Evolutionary conservation across 2,329 filamentous ascomycete genomes (phyloP), one percentile per base, ranked within the genome.

Genomic region (Cercospora nicotianae): DNA sequence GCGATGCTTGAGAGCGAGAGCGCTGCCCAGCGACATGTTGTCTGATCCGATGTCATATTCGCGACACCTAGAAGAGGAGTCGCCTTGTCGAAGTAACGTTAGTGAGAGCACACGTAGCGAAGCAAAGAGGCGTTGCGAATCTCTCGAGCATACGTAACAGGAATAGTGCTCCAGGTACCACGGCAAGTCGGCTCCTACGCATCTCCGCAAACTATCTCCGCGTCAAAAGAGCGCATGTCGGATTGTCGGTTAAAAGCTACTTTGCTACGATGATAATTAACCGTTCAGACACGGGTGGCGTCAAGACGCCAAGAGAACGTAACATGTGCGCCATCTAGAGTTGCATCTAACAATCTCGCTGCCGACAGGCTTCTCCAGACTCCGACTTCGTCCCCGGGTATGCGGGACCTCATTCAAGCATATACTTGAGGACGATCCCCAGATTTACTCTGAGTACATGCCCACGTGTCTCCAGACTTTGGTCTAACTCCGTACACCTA

Each of bases 1-100:
- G 63, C 66, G 20, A 64, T 64, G 30, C 16, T 30, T n/a, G 62
- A 64, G 23, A 64, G 62, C 28, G 62, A 64, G 18, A 64, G 48
- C 13, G 62, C 62, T 58, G 62, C 62, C 62, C 62, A 64, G 31
- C 62, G 62, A 58, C 62, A 64, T 31, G 62, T 58, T 20, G 26
- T 53, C n/a, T 20, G 42, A 13, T 53, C 20, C 18, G 61, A 55
- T 31, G 39, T 23, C 61, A 63, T 63, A 55, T 23, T 63, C 42
- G 58, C 13, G 36, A 39, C 30, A 26, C 58, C 58, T 60, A 30
- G 28, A 30, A 28, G 33, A 60, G 39, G 33, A 39, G 16, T 48
- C 26, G 60, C 26, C 13, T 63, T 63, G 23, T 63, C 39, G 18
- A 63, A 39, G 30, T 12, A 26, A 20, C 33, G 10, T 63, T 28